phyloP scores from a whole-genome alignment of 208 protist genomes.

The Wallacemonas sp. region DNA sequence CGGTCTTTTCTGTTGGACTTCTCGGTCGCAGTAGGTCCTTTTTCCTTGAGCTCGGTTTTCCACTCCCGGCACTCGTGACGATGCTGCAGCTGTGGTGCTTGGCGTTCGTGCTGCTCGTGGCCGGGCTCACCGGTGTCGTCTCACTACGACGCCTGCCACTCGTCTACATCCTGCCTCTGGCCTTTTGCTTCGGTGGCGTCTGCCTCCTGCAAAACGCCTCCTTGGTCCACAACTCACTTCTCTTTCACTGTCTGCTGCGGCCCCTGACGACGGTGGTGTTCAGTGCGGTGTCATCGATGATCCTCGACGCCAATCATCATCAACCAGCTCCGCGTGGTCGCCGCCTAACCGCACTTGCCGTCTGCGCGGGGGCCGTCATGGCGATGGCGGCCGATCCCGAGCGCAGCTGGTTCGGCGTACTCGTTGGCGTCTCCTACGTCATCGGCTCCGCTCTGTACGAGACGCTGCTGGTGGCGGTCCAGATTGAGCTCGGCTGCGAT shows the following conservation, averaged over 20 bases:
- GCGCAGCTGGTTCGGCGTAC: constrained; percentile 7
- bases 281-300: background rate
- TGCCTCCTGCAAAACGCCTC: constrained; percentile 6
- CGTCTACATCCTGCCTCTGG: background rate
- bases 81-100: background rate
- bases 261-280: background rate
- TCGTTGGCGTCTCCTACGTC: constrained; percentile 4
- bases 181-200: constrained; percentile 7
- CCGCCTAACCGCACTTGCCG: background rate
- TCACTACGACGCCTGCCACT: background rate
- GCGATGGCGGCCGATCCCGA: background rate
- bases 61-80: constrained; percentile 1
- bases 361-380: background rate
- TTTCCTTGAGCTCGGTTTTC: constrained; percentile 3
- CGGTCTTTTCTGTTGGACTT: background rate
- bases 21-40: background rate
- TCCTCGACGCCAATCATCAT: background rate
- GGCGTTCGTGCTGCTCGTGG: background rate
- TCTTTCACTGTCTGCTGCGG: constrained; percentile 13
- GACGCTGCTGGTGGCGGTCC: background rate
- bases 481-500: constrained; percentile 2
- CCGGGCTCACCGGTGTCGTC: background rate
- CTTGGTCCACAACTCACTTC: constrained; percentile 2
- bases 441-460: background rate
- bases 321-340: background rate